Base-by-base conservation (phyloP, 345 rosid genomes). In the Aethionema arabicum region DNA sequence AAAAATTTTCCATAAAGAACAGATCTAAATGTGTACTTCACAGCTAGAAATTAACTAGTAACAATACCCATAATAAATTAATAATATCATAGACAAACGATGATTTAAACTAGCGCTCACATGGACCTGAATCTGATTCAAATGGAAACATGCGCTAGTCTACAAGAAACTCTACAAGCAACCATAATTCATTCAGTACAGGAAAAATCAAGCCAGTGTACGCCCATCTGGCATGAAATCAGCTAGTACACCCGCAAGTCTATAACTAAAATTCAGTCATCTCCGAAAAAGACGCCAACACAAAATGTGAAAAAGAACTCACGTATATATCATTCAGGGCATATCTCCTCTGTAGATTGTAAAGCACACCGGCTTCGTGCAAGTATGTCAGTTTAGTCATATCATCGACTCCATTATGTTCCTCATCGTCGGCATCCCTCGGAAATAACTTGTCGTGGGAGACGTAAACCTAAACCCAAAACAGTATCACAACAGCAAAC, bases 351-450 rank as follows among this genome's bases (percentile, higher is more conserved):
- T 87, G 79, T 6, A 90, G 79, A 79, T 90, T 93, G 52, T 78
- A 85, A 72, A 90, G 97, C 63, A 93, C 99, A 65, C 89, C 95
- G 59, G 99, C 87, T 81, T 93, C 99, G 76, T 90, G 86, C 88
- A 93, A 87, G 76, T 92, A 85, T 10, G 96, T 75, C 68, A 92
- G 72, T 69, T 92, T 92, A 0, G 97, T 92, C 99, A 92, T 92
- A 76, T 92, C 99, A 72, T 93, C 99, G 8, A 93, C 97, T 66
- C 99, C 99, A 37, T 87, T 91, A 76, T 76, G 90, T 57, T 90
- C 95, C 45, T 87, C 98, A 52, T 91, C 96, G 4, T 83, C 98
- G 2, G 83, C 85, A 61, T 87, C 96, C 63, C 96, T 80, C 13
- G 72, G 80, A 55, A 74, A 78, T 68, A 90, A 37, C 79, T 82